A percentile compares a stretch with the other conserved stretches of the same genome.
phyloP scores from a whole-genome alignment of 345 rosid genomes.

The Brassica juncea region DNA sequence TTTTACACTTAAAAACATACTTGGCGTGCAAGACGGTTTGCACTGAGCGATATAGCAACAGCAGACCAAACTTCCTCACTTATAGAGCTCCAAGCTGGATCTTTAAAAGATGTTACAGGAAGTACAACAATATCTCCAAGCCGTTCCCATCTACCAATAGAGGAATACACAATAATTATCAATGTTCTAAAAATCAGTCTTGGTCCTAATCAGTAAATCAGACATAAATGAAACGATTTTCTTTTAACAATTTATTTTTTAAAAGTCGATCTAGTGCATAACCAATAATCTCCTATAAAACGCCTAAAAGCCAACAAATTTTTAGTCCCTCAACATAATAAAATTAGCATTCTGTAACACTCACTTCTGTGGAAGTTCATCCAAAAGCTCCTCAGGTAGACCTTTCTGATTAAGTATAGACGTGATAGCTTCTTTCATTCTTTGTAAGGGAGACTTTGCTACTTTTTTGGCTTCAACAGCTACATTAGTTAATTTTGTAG shows the following conservation, averaged over 20 bases:
- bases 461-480: constrained; percentile 54
- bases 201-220: background rate
- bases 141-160: constrained; percentile 73
- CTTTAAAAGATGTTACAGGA: constrained; percentile 66
- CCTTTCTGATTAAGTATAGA: constrained; percentile 56
- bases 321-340: background rate
- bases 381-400: constrained; percentile 55
- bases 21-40: constrained; percentile 75
- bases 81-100: constrained; percentile 69
- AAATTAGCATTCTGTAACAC: constrained; percentile 28
- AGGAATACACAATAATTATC: background rate
- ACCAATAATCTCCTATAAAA: too few relatives aligned
- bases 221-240: background rate
- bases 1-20: constrained; percentile 44
- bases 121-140: constrained; percentile 80
- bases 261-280: too few relatives aligned
- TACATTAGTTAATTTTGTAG: constrained; percentile 49
- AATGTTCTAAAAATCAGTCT: too few relatives aligned
- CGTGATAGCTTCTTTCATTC: constrained; percentile 61
- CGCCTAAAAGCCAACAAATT: background rate
- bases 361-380: constrained; percentile 75
- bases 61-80: constrained; percentile 74
- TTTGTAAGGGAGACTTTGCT: constrained; percentile 60
- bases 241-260: background rate
- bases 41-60: constrained; percentile 62